Percentiles rank a stretch among this genome's conserved stretches.
Evolutionary conservation across 306 rosid genomes (phyloP).

Genomic region (Glycyrrhiza uralensis): DNA sequence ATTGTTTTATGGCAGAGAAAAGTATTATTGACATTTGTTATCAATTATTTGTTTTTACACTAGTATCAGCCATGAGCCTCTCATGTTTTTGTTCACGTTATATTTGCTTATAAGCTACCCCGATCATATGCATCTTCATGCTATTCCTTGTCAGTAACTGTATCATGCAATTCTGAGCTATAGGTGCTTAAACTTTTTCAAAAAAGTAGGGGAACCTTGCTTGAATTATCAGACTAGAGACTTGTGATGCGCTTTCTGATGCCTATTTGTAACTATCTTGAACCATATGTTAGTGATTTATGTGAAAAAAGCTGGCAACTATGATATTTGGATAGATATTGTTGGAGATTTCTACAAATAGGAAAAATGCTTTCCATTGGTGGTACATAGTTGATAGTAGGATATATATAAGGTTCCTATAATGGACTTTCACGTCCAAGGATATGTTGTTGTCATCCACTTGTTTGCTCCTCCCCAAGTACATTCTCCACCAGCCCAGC

Average conservation of each 20-base stretch:
- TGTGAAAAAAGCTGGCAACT: constrained; percentile 18
- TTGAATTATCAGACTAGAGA: constrained; percentile 9
- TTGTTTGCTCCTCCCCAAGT: constrained; percentile 26
- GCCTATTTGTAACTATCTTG: constrained; percentile 4
- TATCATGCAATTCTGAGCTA: background rate
- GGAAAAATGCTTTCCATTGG: constrained; percentile 36
- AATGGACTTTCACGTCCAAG: constrained; percentile 22
- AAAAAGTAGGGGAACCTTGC: background rate
- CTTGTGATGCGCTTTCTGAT: background rate
- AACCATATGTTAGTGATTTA: constrained; percentile 13
- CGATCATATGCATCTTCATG: background rate
- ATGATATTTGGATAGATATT: constrained; percentile 28
- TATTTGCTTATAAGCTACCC: background rate
- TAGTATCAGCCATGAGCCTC: too few species aligned
- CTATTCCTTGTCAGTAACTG: background rate
- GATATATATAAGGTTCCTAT: constrained; percentile 26
- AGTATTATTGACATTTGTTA: too few species aligned
- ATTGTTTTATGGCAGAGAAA: too few species aligned
- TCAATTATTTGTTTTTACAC: too few species aligned
- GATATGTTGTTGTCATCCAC: constrained; percentile 37
- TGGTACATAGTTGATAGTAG: constrained; percentile 25
- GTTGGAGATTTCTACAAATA: constrained; percentile 22
- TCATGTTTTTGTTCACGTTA: background rate
- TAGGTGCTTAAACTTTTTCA: background rate
- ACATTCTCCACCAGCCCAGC: constrained; percentile 33